Conservation (phyloP, 768 basidiomycete genomes). For the Lactarius hatsudake region DNA sequence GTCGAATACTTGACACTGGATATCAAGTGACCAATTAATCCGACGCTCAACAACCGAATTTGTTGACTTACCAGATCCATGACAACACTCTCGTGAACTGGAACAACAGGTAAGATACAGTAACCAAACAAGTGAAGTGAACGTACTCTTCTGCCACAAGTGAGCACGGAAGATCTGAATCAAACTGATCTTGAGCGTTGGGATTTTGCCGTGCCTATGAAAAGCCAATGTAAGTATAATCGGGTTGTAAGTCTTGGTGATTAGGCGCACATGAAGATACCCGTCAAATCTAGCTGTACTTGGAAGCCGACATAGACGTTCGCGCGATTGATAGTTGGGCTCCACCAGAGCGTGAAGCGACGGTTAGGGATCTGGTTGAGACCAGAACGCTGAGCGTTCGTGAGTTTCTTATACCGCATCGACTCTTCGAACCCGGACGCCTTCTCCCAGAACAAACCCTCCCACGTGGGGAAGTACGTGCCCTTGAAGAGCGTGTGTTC, state of each 20-base stretch:
- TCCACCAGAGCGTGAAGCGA: constrained; percentile 99
- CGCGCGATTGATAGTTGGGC: constrained; percentile 97
- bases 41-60: background rate
- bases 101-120: constrained; percentile 18
- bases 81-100: constrained; percentile 88
- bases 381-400: constrained; percentile 98
- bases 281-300: constrained; percentile 96
- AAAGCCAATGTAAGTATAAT: constrained; percentile 17
- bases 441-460: constrained; percentile 99
- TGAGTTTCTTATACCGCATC: constrained; percentile 94
- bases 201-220: constrained; percentile 92
- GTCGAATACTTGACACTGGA: constrained; percentile 94
- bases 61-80: constrained; percentile 69
- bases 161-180: constrained; percentile 99
- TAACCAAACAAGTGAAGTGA: constrained; percentile 29
- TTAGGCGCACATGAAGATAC: constrained; percentile 75
- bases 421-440: constrained; percentile 96
- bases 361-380: constrained; percentile 97
- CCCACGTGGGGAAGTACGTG: constrained; percentile 97
- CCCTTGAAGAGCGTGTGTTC: constrained; percentile 98
- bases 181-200: constrained; percentile 96
- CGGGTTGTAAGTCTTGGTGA: background rate
- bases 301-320: constrained; percentile 99
- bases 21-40: background rate
- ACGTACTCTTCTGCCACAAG: constrained; percentile 95